phyloP scores from a whole-genome alignment of 345 rosid species.

The Eutrema heterophyllum region DNA sequence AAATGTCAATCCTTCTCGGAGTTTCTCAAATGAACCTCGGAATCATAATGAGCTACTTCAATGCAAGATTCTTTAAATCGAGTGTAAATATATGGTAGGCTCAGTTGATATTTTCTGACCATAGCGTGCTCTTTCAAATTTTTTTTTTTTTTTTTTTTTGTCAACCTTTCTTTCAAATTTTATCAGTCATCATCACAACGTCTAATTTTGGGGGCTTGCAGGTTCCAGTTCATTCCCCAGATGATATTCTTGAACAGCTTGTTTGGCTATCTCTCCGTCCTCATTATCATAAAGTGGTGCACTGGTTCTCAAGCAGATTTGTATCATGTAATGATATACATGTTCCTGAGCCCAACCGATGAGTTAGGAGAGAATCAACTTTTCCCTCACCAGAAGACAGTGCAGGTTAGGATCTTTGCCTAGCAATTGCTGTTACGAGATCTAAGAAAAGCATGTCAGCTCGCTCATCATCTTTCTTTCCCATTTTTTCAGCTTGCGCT shows the following conservation, averaged over 20 bases:
- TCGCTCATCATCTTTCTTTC: not conserved
- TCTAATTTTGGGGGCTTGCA: slow-evolving; percentile 28
- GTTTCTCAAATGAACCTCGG: slow-evolving; percentile 99
- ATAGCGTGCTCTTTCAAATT: not conserved
- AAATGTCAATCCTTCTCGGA: slow-evolving; percentile 97
- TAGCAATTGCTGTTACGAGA: slow-evolving; percentile 3
- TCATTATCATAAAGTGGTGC: slow-evolving; percentile 82
- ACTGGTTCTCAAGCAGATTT: slow-evolving; percentile 94
- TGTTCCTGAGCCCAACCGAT: slow-evolving; percentile 94
- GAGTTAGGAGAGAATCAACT: slow-evolving; percentile 91
- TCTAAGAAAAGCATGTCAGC: not conserved
- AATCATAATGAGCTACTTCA: slow-evolving; percentile 81
- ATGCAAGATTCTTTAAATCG: slow-evolving; percentile 63
- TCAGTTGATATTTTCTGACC: not conserved
- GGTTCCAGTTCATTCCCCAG: slow-evolving; percentile 97
- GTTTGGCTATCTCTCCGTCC: slow-evolving; percentile 88
- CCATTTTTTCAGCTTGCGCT: slow-evolving; percentile 46
- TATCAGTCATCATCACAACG: not conserved
- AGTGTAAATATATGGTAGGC: slow-evolving; percentile 55
- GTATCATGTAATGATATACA: slow-evolving; percentile 90
- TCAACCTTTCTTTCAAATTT: not conserved
- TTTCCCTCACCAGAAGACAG: slow-evolving; percentile 64
- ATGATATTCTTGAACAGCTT: slow-evolving; percentile 81
- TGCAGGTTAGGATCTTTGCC: slow-evolving; percentile 53
- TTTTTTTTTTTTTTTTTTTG: too few species aligned